phyloP scores from a whole-genome alignment of 2,329 filamentous ascomycete species.

The Colletotrichum graminicola region DNA sequence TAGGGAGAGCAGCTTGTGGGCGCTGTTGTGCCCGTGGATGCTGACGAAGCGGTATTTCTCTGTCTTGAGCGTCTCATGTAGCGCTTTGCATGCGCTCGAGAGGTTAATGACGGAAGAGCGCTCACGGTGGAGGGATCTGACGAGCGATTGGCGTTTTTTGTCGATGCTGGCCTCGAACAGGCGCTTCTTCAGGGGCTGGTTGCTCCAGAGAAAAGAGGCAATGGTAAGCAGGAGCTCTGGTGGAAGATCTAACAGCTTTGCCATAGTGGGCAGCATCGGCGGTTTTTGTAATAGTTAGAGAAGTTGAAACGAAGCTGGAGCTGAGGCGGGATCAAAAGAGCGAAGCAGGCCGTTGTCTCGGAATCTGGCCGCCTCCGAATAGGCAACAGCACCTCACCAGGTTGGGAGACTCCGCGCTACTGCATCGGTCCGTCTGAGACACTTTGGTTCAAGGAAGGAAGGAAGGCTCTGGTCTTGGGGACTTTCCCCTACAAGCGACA shows the following conservation, averaged over 20 bases:
- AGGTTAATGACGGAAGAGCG: neutral
- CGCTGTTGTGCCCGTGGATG: neutral
- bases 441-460: no score
- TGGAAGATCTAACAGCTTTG: neutral
- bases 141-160: neutral
- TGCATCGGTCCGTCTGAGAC: no score
- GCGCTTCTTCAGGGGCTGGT: neutral
- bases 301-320: accelerated
- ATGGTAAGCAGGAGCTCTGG: neutral
- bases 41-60: slow-evolving; percentile 2
- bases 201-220: neutral
- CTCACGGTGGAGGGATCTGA: neutral
- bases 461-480: no score
- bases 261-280: neutral
- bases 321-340: neutral
- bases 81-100: neutral
- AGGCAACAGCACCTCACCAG: no score
- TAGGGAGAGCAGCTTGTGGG: neutral
- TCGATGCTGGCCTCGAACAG: neutral
- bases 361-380: no score
- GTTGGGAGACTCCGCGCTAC: no score
- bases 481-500: no score
- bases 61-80: neutral
- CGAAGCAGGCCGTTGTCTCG: no score
- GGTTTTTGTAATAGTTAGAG: neutral